Evolutionary conservation across 1,284 basidiomycete species (phyloP).

Genomic region (Ganoderma leucocontextum): DNA sequence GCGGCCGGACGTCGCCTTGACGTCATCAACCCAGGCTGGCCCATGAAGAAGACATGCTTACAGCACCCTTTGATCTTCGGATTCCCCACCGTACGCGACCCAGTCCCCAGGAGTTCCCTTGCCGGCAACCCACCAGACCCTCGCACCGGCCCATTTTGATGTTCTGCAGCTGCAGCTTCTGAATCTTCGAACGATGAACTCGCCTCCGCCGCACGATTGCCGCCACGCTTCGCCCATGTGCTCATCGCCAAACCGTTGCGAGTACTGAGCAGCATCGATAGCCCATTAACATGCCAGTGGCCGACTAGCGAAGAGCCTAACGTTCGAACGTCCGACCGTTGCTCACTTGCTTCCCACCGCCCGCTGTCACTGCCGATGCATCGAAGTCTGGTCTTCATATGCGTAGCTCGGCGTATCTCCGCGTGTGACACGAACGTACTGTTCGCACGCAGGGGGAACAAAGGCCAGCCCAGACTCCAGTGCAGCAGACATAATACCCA

Average conservation of each 20-base stretch:
- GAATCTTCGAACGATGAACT: background rate
- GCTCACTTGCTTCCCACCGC: background rate
- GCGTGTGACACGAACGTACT: background rate
- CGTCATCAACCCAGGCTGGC: constrained; percentile 16
- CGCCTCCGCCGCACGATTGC: background rate
- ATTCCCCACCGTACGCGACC: constrained; percentile 6
- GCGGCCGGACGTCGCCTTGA: constrained; percentile 6
- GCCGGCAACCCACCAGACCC: constrained; percentile 11
- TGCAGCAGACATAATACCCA: background rate
- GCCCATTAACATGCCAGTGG: too few species aligned
- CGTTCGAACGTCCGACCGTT: background rate
- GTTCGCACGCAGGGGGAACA: background rate
- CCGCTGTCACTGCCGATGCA: background rate
- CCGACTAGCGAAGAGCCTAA: background rate
- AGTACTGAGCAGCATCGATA: background rate
- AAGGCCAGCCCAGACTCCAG: background rate
- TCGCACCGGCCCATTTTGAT: constrained; percentile 11
- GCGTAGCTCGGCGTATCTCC: constrained; percentile 1
- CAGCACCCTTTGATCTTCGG: constrained; percentile 13
- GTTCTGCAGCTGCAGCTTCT: background rate
- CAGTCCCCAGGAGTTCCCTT: constrained; percentile 12
- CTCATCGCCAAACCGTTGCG: too few species aligned
- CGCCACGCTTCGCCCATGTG: background rate
- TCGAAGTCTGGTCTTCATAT: background rate
- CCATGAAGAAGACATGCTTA: background rate